Base-by-base conservation (phyloP, 192 early-diverging fungal species). In the Entomortierella lignicola region DNA sequence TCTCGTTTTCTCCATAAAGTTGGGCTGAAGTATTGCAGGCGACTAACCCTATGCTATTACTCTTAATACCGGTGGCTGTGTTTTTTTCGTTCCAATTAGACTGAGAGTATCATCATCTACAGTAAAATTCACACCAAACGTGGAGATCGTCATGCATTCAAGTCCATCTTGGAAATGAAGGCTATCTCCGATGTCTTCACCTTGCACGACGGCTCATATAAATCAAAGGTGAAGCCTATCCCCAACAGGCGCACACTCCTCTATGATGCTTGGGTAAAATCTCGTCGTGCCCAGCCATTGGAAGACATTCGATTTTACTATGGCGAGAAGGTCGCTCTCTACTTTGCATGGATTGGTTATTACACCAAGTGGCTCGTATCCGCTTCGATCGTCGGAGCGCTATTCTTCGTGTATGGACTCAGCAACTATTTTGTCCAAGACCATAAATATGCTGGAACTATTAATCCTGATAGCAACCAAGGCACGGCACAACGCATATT, bases 281-380 rank as follows among this genome's bases (percentile, higher is more conserved):
- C 81, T 32, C 57, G 56, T 44, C n/a, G 29, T n/a, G 18, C 55
- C 0, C 86, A 88, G 53, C 87, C 87, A 1, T 21, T 88, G 17
- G 77, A 83, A 21, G 74, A 86, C 25, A 83, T 89, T 37, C 73
- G 83, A 41, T 66, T 61, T n/a, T 93, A 93, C 66, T 92, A 88
- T 65, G 92, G 92, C n/a, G 92, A 93, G 75, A 82, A 86, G 59
- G 79, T 89, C 53, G 90, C 87, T 13, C 80, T 90, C 2, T 93
- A 92, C 52, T 91, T 93, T 80, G 86, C 89, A 26, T 93, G 89
- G 87, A 69, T 92, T 39, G 87, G 87, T 65, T 85, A 86, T 67
- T 92, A 90, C 64, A 87, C 88, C 4, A 65, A 83, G n/a, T 92
- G 90, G 90, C 71, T 87, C 5, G 21, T 62, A 27, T 42, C 62